Percentiles rank a stretch among this genome's conserved stretches.
Conservation (phyloP, 2,329 filamentous ascomycete genomes). For the Plectosphaerella plurivora region DNA sequence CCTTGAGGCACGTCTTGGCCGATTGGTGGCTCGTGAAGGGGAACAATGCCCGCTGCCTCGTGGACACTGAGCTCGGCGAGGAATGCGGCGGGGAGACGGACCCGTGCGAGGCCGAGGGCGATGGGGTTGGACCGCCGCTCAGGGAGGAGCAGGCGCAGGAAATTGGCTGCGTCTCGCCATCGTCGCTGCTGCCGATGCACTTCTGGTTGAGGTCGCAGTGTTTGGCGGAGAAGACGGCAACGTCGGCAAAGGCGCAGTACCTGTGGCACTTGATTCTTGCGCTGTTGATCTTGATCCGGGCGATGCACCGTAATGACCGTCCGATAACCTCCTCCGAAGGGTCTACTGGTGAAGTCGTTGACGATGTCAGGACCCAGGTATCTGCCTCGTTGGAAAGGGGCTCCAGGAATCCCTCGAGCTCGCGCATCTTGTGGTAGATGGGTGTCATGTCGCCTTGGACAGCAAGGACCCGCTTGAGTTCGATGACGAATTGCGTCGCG, state of each 20-base stretch:
- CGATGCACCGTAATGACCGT: conserved; percentile 39
- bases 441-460: conserved; percentile 29
- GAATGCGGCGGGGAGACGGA: conserved; percentile 13
- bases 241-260: conserved; percentile 45
- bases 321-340: conserved; percentile 34
- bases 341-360: conserved; percentile 28
- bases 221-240: conserved; percentile 42
- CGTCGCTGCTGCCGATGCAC: conserved; percentile 15
- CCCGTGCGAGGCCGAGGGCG: conserved; percentile 20
- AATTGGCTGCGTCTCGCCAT: conserved; percentile 24
- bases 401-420: conserved; percentile 32
- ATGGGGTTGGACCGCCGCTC: conserved; percentile 15
- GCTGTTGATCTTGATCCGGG: conserved; percentile 46
- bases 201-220: conserved; percentile 42
- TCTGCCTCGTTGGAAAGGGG: conserved; percentile 31
- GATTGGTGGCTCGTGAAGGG: conserved; percentile 43
- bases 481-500: conserved; percentile 42
- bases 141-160: conserved; percentile 28
- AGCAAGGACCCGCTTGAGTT: conserved; percentile 37
- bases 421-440: conserved; percentile 34
- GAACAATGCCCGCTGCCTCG: conserved; percentile 16
- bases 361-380: conserved; percentile 25
- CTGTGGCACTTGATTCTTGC: conserved; percentile 48
- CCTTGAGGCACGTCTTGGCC: conserved; percentile 42
- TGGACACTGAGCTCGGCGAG: background rate